Evolutionary conservation across 75 land plant species (phyloP), one percentile per base, ranked within the genome.

Genomic region (Pinus tabuliformis): DNA sequence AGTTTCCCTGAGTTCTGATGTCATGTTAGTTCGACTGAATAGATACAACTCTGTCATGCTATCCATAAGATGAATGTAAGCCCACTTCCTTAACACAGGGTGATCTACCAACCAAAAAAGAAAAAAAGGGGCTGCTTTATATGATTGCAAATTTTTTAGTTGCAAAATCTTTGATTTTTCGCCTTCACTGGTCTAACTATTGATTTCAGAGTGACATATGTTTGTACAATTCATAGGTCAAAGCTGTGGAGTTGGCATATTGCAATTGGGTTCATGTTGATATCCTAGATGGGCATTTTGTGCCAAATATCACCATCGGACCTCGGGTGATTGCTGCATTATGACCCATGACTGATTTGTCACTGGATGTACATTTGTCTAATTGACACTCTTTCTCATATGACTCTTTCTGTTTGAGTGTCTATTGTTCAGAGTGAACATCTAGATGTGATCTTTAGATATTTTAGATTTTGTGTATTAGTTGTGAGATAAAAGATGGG

Each of bases 201-300:
- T 16, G 56, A 21, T 15, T 66, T 76, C 36, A 59, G 78, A 16
- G 13, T 28, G 16, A 56, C 49, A 59, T 65, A n/a, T n/a, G 62
- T 57, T 49, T 5, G 56, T 57, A 28, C 14, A 20, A 37, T 56
- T 62, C 80, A 45, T 82, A 96, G 99, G 94, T 96, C 20, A 94
- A 94, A 90, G 99, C 99, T 57, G 95, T 96, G 59, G 99, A 91
- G 52, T 64, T 85, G 65, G 99, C 98, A 5, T 97, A 97, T 45
- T 96, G 99, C 79, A 97, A 96, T 79, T 96, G 99, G 99, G 90
- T 96, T 76, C 99, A 96, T 89, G 98, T 96, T 33, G 99, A 96
- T 85, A 97, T 96, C 16, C 94, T 96, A 97, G 99, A 96, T 85
- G 99, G 99, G 13, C 91, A 97, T 5, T 96, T 96, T 83, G 99